These are phyloP conservation scores for Talaromyces sp. DNA, from an alignment of 2,329 filamentous ascomycete genomes.

Conservation along the genomic window DNA sequence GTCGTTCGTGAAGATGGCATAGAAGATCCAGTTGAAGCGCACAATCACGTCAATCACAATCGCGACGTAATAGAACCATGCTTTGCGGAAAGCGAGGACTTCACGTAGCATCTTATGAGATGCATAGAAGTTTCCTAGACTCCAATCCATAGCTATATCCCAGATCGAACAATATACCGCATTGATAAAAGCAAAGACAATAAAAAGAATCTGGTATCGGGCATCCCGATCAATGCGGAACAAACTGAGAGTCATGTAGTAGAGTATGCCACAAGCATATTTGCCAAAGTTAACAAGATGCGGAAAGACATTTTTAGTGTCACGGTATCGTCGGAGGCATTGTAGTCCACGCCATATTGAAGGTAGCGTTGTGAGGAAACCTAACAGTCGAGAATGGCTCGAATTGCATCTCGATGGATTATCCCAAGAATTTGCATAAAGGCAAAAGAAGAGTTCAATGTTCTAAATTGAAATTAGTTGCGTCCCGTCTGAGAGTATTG, in stretches of 20 bases:
- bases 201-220: slow-evolving; percentile 65
- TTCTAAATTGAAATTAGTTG: slow-evolving; percentile 57
- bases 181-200: slow-evolving; percentile 77
- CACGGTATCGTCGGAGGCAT: slow-evolving; percentile 82
- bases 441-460: slow-evolving; percentile 87
- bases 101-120: slow-evolving; percentile 68
- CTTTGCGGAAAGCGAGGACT: slow-evolving; percentile 71
- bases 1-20: slow-evolving; percentile 76
- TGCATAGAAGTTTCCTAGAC: slow-evolving; percentile 73
- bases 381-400: slow-evolving; percentile 73
- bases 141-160: slow-evolving; percentile 97
- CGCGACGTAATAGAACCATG: slow-evolving; percentile 81
- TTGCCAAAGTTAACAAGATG: slow-evolving; percentile 92
- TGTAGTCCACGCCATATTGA: slow-evolving; percentile 88
- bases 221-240: slow-evolving; percentile 69
- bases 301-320: slow-evolving; percentile 83
- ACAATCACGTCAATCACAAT: slow-evolving; percentile 81
- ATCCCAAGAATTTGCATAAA: slow-evolving; percentile 77
- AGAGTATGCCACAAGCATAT: slow-evolving; percentile 78
- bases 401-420: slow-evolving; percentile 79
- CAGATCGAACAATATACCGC: slow-evolving; percentile 80
- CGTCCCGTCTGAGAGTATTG: background rate
- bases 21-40: slow-evolving; percentile 92
- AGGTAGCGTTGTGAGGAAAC: slow-evolving; percentile 79
- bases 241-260: slow-evolving; percentile 73